Percentiles rank a stretch among this genome's conserved stretches.
Conservation (phyloP, 495 filamentous ascomycete species). For the Neurospora sp. region DNA sequence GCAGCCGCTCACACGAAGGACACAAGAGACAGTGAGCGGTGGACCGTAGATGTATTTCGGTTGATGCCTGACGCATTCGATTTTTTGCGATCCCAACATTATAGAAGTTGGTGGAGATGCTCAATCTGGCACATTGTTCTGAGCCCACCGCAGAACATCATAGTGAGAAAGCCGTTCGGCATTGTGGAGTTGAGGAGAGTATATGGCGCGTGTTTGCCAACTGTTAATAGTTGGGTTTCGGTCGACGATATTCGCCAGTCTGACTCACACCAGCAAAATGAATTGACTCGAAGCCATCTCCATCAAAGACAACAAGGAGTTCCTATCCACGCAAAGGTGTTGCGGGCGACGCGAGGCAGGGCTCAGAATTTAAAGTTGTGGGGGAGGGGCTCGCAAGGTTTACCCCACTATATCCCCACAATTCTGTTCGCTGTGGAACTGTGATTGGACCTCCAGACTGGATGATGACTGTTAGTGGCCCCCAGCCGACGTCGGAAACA, state of each 20-base stretch:
- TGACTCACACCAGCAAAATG: background rate
- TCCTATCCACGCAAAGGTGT: background rate
- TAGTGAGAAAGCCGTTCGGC: background rate
- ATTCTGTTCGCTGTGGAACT: background rate
- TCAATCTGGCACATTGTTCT: background rate
- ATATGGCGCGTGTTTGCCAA: background rate
- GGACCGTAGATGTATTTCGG: background rate
- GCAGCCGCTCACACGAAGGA: background rate
- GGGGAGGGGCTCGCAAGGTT: background rate
- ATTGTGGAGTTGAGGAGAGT: background rate
- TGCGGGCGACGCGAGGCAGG: background rate
- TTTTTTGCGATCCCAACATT: background rate
- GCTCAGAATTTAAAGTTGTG: background rate
- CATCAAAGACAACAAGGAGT: background rate
- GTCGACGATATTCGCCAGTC: background rate
- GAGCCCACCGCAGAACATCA: background rate
- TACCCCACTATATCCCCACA: background rate
- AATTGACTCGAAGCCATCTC: background rate
- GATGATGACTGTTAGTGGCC: background rate
- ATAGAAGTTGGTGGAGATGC: background rate
- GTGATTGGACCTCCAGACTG: background rate
- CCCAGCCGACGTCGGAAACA: background rate
- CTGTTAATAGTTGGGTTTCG: background rate
- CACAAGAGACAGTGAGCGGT: background rate
- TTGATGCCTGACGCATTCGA: background rate